Conservation (phyloP, 1,284 basidiomycete species). For the Stereum hirsutum region DNA sequence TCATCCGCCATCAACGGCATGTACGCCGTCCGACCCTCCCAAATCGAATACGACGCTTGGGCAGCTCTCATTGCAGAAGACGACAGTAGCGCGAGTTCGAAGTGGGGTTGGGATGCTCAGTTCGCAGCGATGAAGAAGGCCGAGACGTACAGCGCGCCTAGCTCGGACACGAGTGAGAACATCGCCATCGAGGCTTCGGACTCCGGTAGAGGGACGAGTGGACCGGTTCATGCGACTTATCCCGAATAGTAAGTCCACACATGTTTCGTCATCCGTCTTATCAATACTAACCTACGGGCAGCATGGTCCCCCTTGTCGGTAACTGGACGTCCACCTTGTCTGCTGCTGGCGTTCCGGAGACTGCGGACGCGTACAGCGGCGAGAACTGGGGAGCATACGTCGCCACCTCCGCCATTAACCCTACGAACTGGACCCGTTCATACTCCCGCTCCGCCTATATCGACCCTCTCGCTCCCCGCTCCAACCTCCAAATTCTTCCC, state of each 20-base stretch:
- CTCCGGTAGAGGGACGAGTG: slow-evolving; percentile 32
- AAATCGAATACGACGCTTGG: slow-evolving; percentile 49
- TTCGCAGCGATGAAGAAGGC: slow-evolving; percentile 44
- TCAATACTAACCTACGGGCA: slow-evolving; percentile 10
- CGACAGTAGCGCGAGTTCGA: slow-evolving; percentile 22
- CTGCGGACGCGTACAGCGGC: slow-evolving; percentile 38
- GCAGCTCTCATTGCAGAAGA: slow-evolving; percentile 28
- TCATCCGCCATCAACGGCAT: slow-evolving; percentile 66
- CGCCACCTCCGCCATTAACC: slow-evolving; percentile 57
- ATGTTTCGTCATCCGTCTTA: not conserved
- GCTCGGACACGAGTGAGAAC: slow-evolving; percentile 20
- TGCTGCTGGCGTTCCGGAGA: slow-evolving; percentile 31
- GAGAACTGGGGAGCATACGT: slow-evolving; percentile 43
- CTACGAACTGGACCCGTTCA: slow-evolving; percentile 55
- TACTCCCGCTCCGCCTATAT: slow-evolving; percentile 66
- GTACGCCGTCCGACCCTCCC: slow-evolving; percentile 49
- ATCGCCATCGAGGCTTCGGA: slow-evolving; percentile 32
- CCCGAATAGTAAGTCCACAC: slow-evolving; percentile 37
- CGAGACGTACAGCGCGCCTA: slow-evolving; percentile 35
- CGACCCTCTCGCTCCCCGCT: slow-evolving; percentile 45
- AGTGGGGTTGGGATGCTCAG: slow-evolving; percentile 49
- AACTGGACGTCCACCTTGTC: slow-evolving; percentile 43
- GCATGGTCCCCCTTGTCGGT: slow-evolving; percentile 37
- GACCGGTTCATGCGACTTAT: slow-evolving; percentile 38
- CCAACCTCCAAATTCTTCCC: slow-evolving; percentile 56